Evolutionary conservation across 2,329 filamentous ascomycete species (phyloP).

Genomic region (Xylariaceae sp.): DNA sequence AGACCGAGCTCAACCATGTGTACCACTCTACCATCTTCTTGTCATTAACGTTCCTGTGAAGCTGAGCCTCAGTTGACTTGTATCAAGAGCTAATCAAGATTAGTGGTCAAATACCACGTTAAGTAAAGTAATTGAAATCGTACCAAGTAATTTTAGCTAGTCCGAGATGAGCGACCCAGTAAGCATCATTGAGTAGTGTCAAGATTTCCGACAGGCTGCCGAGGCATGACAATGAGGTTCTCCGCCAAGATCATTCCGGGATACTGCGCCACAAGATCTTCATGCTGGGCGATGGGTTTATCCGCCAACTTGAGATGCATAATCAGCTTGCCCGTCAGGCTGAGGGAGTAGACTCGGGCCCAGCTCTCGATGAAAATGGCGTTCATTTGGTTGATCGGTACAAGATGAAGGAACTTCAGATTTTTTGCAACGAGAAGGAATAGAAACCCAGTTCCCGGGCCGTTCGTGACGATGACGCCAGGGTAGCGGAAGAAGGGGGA

Average conservation of each 20-base stretch:
- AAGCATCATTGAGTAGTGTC: no score
- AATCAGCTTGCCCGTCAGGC: slow-evolving; percentile 78
- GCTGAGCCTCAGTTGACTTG: no score
- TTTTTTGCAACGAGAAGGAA: slow-evolving; percentile 52
- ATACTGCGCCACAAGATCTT: neutral
- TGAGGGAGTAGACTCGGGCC: slow-evolving; percentile 78
- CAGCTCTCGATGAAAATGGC: slow-evolving; percentile 90
- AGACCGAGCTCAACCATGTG: no score
- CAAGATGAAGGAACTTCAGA: slow-evolving; percentile 43
- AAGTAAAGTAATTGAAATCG: no score
- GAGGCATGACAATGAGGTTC: slow-evolving; percentile 17
- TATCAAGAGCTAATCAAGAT: no score
- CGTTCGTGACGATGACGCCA: slow-evolving; percentile 79
- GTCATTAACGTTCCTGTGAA: no score
- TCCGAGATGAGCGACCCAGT: no score
- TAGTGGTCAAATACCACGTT: no score
- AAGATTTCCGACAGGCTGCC: no score
- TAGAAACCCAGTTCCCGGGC: slow-evolving; percentile 82
- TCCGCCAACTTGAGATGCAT: slow-evolving; percentile 17
- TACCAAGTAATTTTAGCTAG: no score
- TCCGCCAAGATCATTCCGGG: slow-evolving; percentile 8
- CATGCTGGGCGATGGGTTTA: slow-evolving; percentile 17
- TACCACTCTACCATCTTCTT: no score
- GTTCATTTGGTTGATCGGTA: slow-evolving; percentile 56
- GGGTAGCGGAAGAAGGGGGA: slow-evolving; percentile 50